Conservation (phyloP, 148 eudicot species). For the Rhododendron mucronatum region DNA sequence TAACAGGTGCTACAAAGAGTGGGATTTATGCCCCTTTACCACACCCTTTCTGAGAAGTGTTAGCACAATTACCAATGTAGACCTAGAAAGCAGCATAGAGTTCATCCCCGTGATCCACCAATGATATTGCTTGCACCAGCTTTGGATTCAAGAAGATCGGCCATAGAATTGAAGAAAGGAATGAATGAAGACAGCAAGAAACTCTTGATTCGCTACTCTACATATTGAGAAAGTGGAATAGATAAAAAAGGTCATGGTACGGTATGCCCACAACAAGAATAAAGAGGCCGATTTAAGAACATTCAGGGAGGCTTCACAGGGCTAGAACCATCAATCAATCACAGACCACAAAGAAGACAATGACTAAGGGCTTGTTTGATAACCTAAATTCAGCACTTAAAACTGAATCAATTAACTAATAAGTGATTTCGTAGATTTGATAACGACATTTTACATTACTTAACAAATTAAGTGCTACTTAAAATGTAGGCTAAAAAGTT, state of each 20-base stretch:
- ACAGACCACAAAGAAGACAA: not conserved
- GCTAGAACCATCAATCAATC: not conserved
- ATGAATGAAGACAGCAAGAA: not conserved
- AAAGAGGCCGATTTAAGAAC: not conserved
- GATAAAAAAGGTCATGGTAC: not conserved
- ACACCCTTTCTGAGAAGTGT: not conserved
- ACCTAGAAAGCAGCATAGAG: not conserved
- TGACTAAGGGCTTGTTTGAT: not conserved
- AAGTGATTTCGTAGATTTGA: too few species aligned
- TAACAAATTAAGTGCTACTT: too few species aligned
- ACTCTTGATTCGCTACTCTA: not conserved
- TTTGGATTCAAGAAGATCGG: not conserved
- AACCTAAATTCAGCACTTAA: too few species aligned
- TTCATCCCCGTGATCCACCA: not conserved
- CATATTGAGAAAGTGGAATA: not conserved
- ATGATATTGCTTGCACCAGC: not conserved
- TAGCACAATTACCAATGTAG: not conserved
- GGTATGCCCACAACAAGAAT: not conserved
- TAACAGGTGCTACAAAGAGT: not conserved
- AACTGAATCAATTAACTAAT: too few species aligned
- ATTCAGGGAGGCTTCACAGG: not conserved
- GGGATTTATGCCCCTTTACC: not conserved
- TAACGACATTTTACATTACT: too few species aligned
- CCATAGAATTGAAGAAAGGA: not conserved
- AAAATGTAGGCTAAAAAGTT: too few species aligned